Conservation (phyloP, 495 filamentous ascomycete genomes). For the Gamarada debralockiae region DNA sequence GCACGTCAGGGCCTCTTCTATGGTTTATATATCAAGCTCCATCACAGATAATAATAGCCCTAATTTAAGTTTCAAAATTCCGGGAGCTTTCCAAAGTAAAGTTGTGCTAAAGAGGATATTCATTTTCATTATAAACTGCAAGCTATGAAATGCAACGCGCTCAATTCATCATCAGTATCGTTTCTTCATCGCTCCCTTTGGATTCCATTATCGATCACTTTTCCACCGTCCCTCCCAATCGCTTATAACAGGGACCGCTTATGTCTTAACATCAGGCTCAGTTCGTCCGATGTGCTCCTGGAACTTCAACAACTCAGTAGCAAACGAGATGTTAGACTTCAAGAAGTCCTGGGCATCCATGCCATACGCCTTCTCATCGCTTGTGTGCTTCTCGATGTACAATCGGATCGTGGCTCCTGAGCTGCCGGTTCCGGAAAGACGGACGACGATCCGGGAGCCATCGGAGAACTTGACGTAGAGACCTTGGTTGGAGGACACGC, state of each 20-base stretch:
- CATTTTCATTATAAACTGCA: too few species aligned
- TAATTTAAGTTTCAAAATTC: too few species aligned
- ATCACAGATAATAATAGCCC: too few species aligned
- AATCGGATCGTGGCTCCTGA: constrained; percentile 93
- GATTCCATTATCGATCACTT: background rate
- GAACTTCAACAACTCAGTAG: constrained; percentile 79
- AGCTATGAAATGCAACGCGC: too few species aligned
- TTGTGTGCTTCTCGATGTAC: constrained; percentile 88
- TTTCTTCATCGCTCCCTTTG: too few species aligned
- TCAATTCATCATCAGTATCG: too few species aligned
- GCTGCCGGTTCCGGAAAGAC: constrained; percentile 89
- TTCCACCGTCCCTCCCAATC: background rate
- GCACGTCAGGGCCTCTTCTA: too few species aligned
- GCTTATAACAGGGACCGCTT: constrained; percentile 18
- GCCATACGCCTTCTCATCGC: constrained; percentile 67
- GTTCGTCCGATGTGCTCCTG: constrained; percentile 85
- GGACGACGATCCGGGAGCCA: constrained; percentile 89
- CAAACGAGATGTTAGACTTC: constrained; percentile 79
- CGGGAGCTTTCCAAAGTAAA: too few species aligned
- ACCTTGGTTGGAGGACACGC: constrained; percentile 92
- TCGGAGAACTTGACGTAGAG: constrained; percentile 93
- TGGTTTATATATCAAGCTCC: too few species aligned
- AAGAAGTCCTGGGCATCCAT: constrained; percentile 91
- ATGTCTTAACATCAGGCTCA: constrained; percentile 94
- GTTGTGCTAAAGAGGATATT: too few species aligned